Conservation (phyloP, 805 yeast genomes). For the Candida fluviatilis region DNA sequence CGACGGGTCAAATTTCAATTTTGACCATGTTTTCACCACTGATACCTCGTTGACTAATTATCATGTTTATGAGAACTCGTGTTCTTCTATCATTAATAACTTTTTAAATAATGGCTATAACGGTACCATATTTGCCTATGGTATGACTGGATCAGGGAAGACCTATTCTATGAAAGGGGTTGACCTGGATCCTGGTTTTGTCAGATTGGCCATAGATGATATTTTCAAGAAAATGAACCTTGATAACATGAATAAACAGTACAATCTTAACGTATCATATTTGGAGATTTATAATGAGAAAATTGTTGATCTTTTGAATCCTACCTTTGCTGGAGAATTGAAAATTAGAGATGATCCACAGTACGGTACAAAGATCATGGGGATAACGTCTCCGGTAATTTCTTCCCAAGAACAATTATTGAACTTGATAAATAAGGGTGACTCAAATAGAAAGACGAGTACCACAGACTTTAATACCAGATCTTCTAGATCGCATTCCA, state of each 20-base stretch:
- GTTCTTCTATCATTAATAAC: slow-evolving; percentile 52
- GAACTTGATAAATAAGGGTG: slow-evolving; percentile 61
- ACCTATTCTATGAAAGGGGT: slow-evolving; percentile 84
- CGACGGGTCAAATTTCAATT: slow-evolving; percentile 58
- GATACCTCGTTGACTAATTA: slow-evolving; percentile 40
- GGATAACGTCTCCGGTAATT: slow-evolving; percentile 63
- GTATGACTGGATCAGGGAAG: slow-evolving; percentile 93
- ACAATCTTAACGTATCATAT: slow-evolving; percentile 61
- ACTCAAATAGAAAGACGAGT: slow-evolving; percentile 70
- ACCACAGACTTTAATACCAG: slow-evolving; percentile 87
- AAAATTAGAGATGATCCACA: slow-evolving; percentile 73
- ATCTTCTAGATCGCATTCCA: slow-evolving; percentile 90
- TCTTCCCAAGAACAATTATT: slow-evolving; percentile 56
- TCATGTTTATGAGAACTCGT: slow-evolving; percentile 53
- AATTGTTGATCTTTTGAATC: slow-evolving; percentile 67
- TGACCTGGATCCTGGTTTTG: slow-evolving; percentile 60
- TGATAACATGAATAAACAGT: slow-evolving; percentile 24
- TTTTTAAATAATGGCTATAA: slow-evolving; percentile 68
- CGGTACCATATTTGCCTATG: slow-evolving; percentile 89
- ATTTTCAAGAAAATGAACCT: slow-evolving; percentile 47
- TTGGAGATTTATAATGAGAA: slow-evolving; percentile 86
- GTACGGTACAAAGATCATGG: slow-evolving; percentile 71
- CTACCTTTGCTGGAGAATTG: slow-evolving; percentile 41
- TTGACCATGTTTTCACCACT: slow-evolving; percentile 76
- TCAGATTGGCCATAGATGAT: slow-evolving; percentile 60